phyloP scores from a whole-genome alignment of 2,329 filamentous ascomycete species.

The Cephalotrichum gorgonifer region DNA sequence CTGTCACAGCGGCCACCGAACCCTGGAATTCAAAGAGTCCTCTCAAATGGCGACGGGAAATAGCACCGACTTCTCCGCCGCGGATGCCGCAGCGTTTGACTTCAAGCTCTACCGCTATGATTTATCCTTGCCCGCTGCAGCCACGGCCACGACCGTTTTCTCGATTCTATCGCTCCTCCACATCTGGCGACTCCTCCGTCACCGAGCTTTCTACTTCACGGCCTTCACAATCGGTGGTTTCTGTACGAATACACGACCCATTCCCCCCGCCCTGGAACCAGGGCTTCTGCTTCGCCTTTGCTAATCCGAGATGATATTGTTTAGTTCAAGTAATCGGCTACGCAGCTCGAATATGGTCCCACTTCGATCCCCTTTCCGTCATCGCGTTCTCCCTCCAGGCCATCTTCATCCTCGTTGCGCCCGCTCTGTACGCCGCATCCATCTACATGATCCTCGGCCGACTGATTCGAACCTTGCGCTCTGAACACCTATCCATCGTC shows the following conservation, averaged over 20 bases:
- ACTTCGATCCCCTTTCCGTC: slow-evolving; percentile 18
- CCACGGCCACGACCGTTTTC: slow-evolving; percentile 8
- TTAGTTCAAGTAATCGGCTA: slow-evolving; percentile 12
- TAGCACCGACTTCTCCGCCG: background rate
- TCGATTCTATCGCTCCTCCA: slow-evolving; percentile 8
- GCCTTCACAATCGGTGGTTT: slow-evolving; percentile 10
- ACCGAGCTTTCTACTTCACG: slow-evolving; percentile 10
- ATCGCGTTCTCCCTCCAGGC: slow-evolving; percentile 28
- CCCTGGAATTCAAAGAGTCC: background rate
- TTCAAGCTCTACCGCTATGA: slow-evolving; percentile 12
- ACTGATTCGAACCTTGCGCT: slow-evolving; percentile 25
- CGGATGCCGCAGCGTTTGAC: slow-evolving; percentile 6
- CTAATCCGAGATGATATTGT: background rate
- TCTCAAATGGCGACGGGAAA: background rate
- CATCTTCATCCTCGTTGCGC: slow-evolving; percentile 24
- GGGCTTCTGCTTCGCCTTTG: background rate
- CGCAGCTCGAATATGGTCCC: slow-evolving; percentile 6
- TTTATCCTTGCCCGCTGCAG: slow-evolving; percentile 10
- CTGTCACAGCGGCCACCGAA: background rate
- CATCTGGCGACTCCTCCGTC: slow-evolving; percentile 3
- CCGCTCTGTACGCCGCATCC: slow-evolving; percentile 30
- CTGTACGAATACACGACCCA: slow-evolving; percentile 5
- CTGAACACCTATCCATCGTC: slow-evolving; percentile 21
- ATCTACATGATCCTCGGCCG: slow-evolving; percentile 37
- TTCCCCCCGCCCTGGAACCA: background rate